phyloP scores from a whole-genome alignment of 108 stramenopile genomes.

The Cyclostephanos tholiformis region DNA sequence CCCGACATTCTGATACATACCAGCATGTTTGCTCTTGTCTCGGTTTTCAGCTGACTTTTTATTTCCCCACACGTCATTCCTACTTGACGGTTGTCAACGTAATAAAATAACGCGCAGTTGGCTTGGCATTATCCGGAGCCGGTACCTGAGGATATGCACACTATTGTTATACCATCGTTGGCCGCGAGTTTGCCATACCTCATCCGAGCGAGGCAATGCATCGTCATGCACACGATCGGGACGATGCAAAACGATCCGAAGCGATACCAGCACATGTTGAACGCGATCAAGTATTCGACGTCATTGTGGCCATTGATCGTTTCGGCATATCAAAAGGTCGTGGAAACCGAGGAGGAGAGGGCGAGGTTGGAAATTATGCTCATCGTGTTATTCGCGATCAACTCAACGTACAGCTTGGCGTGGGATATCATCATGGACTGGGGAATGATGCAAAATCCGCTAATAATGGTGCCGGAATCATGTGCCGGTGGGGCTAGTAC shows the following conservation, averaged over 20 bases:
- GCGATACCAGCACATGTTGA: conserved; percentile 71
- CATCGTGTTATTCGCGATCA: conserved; percentile 69
- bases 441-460: conserved; percentile 86
- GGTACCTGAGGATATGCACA: conserved; percentile 62
- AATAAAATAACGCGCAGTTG: conserved; percentile 18
- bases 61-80: too few relatives aligned
- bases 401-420: conserved; percentile 74
- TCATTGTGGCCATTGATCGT: conserved; percentile 74
- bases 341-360: conserved; percentile 43
- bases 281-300: conserved; percentile 85
- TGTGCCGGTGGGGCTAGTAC: conserved; percentile 34
- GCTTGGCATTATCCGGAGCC: conserved; percentile 82
- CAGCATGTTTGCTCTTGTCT: too few relatives aligned
- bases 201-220: conserved; percentile 84
- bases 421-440: conserved; percentile 88
- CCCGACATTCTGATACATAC: too few relatives aligned
- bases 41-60: background rate
- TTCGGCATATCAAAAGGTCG: conserved; percentile 78
- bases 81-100: background rate
- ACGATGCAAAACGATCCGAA: conserved; percentile 69
- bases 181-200: conserved; percentile 79
- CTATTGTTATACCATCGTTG: conserved; percentile 71
- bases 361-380: conserved; percentile 54
- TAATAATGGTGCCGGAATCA: conserved; percentile 47
- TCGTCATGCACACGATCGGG: conserved; percentile 81